Percentiles rank a stretch among this genome's conserved stretches.
These are phyloP conservation scores for Psilocybe cyanescens DNA, from an alignment of 768 basidiomycete species.

Conservation along the genomic window DNA sequence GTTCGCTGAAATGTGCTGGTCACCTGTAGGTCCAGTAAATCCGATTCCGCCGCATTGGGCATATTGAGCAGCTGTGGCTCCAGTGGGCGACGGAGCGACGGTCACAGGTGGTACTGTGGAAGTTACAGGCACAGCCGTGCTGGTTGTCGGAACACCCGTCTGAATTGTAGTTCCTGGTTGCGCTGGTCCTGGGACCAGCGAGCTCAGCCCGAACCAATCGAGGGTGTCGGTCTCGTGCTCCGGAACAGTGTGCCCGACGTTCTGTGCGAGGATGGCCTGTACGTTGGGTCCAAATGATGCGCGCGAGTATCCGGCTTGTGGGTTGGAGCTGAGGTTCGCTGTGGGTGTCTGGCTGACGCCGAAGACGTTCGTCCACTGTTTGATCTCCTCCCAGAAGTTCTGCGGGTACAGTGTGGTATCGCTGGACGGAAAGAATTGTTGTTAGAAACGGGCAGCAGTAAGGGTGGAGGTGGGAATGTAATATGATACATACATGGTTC, in stretches of 20 bases:
- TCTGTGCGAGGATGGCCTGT: conserved; percentile 49
- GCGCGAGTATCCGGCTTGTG: conserved; percentile 48
- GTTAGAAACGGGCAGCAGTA: not conserved
- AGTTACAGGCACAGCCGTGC: conserved; percentile 13
- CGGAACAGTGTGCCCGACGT: conserved; percentile 58
- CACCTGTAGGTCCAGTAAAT: conserved; percentile 21
- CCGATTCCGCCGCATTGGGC: conserved; percentile 31
- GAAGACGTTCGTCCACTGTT: conserved; percentile 62
- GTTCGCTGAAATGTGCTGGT: not conserved
- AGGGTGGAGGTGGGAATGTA: not conserved
- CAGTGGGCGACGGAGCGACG: conserved; percentile 17
- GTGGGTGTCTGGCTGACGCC: conserved; percentile 47
- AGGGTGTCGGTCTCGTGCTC: conserved; percentile 50
- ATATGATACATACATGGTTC: conserved; percentile 38
- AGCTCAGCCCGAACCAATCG: conserved; percentile 50
- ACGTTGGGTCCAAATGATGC: conserved; percentile 52
- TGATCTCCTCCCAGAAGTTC: conserved; percentile 58
- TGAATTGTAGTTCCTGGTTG: not conserved
- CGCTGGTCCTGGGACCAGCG: conserved; percentile 20
- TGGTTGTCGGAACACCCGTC: conserved; percentile 10
- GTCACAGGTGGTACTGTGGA: no score
- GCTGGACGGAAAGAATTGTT: conserved; percentile 20
- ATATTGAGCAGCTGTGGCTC: conserved; percentile 22
- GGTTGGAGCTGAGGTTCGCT: conserved; percentile 42
- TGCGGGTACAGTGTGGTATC: conserved; percentile 53